Percentiles rank a stretch among this genome's conserved stretches.
Evolutionary conservation across 1,284 basidiomycete genomes (phyloP).

Genomic region (Fomitopsis betulina): DNA sequence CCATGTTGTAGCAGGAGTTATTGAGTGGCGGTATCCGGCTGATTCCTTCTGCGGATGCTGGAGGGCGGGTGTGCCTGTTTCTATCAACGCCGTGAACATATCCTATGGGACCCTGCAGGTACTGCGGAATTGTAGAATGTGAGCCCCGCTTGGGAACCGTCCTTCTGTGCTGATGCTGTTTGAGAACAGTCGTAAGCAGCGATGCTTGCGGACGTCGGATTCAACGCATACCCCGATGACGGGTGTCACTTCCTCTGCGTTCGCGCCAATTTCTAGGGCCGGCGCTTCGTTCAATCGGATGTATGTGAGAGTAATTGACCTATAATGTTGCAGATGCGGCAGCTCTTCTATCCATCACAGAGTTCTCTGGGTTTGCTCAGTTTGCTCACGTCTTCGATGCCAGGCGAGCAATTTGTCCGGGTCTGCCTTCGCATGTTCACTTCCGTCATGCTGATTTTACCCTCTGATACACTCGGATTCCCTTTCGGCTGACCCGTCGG

Average conservation of each 20-base stretch:
- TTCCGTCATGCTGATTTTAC: not conserved
- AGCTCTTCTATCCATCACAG: no score
- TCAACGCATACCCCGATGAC: not conserved
- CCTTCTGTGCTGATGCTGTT: not conserved
- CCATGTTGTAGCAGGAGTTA: not conserved
- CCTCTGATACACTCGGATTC: not conserved
- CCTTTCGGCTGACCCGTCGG: not conserved
- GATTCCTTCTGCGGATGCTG: not conserved
- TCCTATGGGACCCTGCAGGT: not conserved
- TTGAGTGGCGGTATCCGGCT: not conserved
- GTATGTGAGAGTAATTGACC: not conserved
- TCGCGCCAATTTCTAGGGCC: not conserved
- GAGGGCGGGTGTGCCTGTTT: no score
- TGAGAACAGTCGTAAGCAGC: not conserved
- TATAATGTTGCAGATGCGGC: no score
- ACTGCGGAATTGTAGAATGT: not conserved
- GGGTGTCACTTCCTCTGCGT: not conserved
- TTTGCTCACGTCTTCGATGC: not conserved
- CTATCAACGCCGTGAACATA: not conserved
- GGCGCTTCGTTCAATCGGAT: not conserved
- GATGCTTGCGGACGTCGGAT: not conserved
- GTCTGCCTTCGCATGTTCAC: not conserved
- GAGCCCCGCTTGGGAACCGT: not conserved
- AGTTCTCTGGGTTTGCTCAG: no score
- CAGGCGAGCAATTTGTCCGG: not conserved